Evolutionary conservation across 345 rosid genomes (phyloP).

Genomic region (Dimocarpus longan): DNA sequence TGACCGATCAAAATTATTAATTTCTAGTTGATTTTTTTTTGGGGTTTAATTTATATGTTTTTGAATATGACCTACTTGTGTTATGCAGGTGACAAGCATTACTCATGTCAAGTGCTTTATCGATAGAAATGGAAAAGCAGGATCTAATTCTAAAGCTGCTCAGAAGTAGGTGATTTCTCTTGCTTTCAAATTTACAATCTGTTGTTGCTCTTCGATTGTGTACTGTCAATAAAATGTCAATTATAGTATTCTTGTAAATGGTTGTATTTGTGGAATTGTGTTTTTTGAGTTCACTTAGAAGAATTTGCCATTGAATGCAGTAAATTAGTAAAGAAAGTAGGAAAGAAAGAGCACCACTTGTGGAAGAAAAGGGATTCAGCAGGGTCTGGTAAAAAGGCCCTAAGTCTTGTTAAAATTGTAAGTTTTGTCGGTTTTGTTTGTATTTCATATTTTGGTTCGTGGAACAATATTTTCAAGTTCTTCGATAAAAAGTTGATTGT

Average conservation of each 20-base stretch:
- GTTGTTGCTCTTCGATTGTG: background rate
- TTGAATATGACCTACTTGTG: background rate
- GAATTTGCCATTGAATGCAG: conserved; percentile 32
- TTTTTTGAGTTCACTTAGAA: conserved; percentile 10
- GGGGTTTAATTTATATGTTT: background rate
- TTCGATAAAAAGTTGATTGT: background rate
- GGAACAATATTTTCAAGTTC: background rate
- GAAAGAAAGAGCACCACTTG: conserved; percentile 62
- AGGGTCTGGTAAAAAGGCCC: conserved; percentile 80
- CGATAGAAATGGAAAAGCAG: conserved; percentile 25
- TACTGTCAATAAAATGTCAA: background rate
- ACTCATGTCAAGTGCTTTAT: conserved; percentile 33
- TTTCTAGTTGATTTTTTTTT: background rate
- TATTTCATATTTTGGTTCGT: background rate
- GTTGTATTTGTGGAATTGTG: background rate
- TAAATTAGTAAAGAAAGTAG: conserved; percentile 42
- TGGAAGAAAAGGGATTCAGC: conserved; percentile 84
- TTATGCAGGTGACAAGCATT: conserved; percentile 17
- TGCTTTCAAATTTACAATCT: background rate
- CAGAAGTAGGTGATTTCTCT: conserved; percentile 41
- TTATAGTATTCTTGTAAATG: background rate
- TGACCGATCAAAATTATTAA: conserved; percentile 16
- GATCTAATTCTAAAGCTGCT: conserved; percentile 27
- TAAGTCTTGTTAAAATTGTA: conserved; percentile 69
- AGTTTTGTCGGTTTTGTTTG: conserved; percentile 17